Base-by-base conservation (phyloP, 306 rosid genomes). In the Amphicarpaea edgeworthii region DNA sequence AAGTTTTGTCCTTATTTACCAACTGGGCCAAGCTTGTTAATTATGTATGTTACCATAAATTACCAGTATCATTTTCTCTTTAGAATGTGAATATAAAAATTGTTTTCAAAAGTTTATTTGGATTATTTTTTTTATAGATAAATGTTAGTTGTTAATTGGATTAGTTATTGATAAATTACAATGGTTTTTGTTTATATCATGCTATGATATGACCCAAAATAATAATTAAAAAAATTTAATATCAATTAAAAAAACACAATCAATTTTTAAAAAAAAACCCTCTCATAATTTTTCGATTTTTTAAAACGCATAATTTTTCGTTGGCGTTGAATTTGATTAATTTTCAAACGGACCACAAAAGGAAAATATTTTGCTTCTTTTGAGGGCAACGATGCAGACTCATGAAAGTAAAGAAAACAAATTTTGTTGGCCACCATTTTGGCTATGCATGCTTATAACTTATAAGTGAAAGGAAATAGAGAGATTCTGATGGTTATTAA, bases 361-460 rank as follows among this genome's bases (percentile, higher is more conserved):
- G n/a, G n/a, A 59, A 75, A 30, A 30, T 6, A 38, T 65, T 42
- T 71, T 79, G 83, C 78, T 82, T 79, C 21, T 37, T 20, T 75
- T 77, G 81, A 49, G 34, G 50, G 83, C 62, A 73, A 79, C 77
- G 73, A 21, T n/a, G 70, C 14, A 19, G 72, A 63, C 20, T 38
- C 69, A 73, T 79, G 40, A 64, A 60, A 58, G 59, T 58, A 21
- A 63, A 67, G 47, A 68, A 78, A 68, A 69, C 74, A 68, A 54
- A 49, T 32, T 78, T 70, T 72, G 74, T 70, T 68, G 81, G 83
- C 85, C 43, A 64, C 81, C 82, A 77, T 59, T 77, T 58, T 14
- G 40, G 43, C 28, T 54, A 79, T 78, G n/a, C 24, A 72, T 54
- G 43, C 46, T 69, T 0, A 68, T 3, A 28, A 28, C n/a, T 68